These are phyloP conservation scores for Halophytophthora polymorphica DNA, from an alignment of 352 stramenopile species.

Conservation along the genomic window DNA sequence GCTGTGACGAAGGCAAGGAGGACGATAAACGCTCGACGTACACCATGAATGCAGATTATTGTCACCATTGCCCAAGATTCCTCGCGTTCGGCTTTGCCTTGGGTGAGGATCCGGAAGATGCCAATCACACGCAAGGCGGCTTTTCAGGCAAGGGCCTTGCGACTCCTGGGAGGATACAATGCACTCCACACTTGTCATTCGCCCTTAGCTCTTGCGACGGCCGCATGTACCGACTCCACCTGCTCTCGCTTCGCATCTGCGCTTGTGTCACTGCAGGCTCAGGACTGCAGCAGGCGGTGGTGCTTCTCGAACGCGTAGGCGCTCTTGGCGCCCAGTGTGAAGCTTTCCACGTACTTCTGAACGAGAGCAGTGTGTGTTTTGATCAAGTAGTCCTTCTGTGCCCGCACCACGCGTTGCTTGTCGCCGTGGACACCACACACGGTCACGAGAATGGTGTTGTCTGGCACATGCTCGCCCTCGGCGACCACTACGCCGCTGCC, in stretches of 20 bases:
- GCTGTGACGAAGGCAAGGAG: neutral
- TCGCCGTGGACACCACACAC: conserved; percentile 33
- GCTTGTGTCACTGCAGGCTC: conserved; percentile 11
- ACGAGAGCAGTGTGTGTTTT: conserved; percentile 51
- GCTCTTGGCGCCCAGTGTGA: conserved; percentile 64
- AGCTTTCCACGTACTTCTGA: conserved; percentile 74
- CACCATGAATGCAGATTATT: neutral
- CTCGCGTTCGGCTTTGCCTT: neutral
- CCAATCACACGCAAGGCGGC: conserved; percentile 2
- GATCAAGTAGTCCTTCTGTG: conserved; percentile 66
- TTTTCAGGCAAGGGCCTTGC: neutral
- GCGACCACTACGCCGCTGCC: conserved; percentile 76
- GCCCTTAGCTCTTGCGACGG: too few relatives aligned
- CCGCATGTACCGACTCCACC: too few relatives aligned
- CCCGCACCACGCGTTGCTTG: conserved; percentile 38
- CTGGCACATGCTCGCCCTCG: conserved; percentile 49
- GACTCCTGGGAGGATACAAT: too few relatives aligned
- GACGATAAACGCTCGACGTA: conserved; percentile 1
- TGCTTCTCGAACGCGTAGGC: conserved; percentile 75
- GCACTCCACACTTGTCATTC: too few relatives aligned
- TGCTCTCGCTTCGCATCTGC: neutral
- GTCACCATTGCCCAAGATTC: conserved; percentile 3
- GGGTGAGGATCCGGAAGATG: conserved; percentile 14
- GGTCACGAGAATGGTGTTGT: conserved; percentile 75
- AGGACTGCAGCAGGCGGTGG: conserved; percentile 54